These are phyloP conservation scores for Russula sp. DNA, from an alignment of 768 basidiomycete genomes.

Conservation along the genomic window DNA sequence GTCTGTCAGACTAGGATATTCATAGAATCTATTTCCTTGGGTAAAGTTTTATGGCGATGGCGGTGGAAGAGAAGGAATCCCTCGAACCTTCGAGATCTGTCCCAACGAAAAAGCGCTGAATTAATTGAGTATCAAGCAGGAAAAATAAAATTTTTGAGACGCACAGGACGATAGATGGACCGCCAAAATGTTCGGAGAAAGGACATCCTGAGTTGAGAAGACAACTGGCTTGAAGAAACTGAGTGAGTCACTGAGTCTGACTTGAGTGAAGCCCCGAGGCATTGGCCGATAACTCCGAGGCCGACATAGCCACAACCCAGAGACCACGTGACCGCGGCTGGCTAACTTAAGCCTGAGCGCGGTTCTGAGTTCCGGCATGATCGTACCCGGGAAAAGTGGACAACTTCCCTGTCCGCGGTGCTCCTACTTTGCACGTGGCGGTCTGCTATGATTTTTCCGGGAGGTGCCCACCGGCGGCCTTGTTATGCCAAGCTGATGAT, in stretches of 20 bases:
- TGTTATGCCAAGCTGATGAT: not conserved
- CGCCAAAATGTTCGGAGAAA: slow-evolving; percentile 1
- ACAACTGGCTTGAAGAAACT: not conserved
- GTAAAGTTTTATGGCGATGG: not conserved
- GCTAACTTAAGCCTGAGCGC: too few relatives aligned
- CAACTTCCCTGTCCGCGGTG: too few relatives aligned
- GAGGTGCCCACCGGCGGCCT: not conserved
- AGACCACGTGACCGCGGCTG: not conserved
- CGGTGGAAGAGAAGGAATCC: not conserved
- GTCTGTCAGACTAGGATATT: slow-evolving; percentile 18
- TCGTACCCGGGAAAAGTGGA: too few relatives aligned
- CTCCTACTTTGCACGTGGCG: not conserved
- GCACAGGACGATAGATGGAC: slow-evolving; percentile 9
- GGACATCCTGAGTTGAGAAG: not conserved
- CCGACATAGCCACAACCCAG: too few relatives aligned
- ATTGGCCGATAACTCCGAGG: too few relatives aligned
- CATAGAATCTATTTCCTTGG: slow-evolving; percentile 22
- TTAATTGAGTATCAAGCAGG: not conserved
- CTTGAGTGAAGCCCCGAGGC: too few relatives aligned
- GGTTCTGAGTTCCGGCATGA: too few relatives aligned
- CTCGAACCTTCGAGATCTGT: slow-evolving; percentile 20
- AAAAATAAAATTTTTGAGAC: not conserved
- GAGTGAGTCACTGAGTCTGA: not conserved
- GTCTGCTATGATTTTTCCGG: not conserved
- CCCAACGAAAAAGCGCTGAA: slow-evolving; percentile 17